A percentile compares a stretch with the other conserved stretches of the same genome.
Evolutionary conservation across 1,284 basidiomycete genomes (phyloP).

Genomic region (Microbotryum saponariae): DNA sequence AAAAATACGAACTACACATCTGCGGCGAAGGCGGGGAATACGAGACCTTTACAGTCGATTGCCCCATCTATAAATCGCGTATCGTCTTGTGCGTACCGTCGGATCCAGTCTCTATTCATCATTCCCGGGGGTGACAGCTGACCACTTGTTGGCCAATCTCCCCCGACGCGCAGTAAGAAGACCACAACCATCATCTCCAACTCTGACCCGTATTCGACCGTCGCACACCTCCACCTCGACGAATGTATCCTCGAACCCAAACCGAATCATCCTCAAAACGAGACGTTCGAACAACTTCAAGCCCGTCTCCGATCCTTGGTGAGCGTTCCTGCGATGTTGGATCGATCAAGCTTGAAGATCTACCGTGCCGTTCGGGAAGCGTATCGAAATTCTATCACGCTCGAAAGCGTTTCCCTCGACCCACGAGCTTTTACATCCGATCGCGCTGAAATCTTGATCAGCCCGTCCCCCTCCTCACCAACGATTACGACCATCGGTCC

Average conservation of each 20-base stretch:
- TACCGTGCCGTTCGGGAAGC: neutral
- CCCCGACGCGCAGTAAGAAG: conserved; percentile 7
- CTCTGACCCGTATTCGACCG: conserved; percentile 45
- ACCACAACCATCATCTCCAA: conserved; percentile 17
- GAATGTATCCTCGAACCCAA: conserved; percentile 51
- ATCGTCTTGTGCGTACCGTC: conserved; percentile 57
- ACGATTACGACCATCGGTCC: conserved; percentile 1
- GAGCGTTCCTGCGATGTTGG: neutral
- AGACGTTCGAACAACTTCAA: conserved; percentile 6
- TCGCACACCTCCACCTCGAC: conserved; percentile 77
- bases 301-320: neutral
- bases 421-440: too few species aligned
- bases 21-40: conserved; percentile 99
- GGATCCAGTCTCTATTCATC: too few species aligned
- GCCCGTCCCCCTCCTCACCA: neutral
- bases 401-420: too few species aligned
- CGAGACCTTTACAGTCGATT: conserved; percentile 85
- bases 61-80: conserved; percentile 73
- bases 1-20: conserved; percentile 79
- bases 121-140: too few species aligned
- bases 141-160: too few species aligned
- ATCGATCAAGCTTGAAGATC: neutral
- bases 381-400: neutral
- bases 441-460: neutral
- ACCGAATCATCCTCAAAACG: conserved; percentile 6